Evolutionary conservation across 139 green algal species (phyloP).

Genomic region (Micractinium sp.): DNA sequence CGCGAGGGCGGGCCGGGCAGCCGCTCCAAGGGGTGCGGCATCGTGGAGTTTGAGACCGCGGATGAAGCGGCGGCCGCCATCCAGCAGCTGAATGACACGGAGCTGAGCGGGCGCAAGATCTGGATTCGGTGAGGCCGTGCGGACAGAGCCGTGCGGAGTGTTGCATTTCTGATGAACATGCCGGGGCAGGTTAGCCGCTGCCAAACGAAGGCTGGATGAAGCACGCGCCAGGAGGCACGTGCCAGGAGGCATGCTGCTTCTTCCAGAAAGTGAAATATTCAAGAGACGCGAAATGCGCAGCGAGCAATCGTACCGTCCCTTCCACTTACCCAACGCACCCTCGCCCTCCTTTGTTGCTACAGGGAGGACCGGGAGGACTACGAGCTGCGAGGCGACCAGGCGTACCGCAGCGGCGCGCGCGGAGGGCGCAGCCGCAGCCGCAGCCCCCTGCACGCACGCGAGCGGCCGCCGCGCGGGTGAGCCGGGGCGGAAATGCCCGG

Average conservation of each 20-base stretch:
- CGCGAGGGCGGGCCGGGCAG: constrained; percentile 30
- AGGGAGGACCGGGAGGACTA: constrained; percentile 50
- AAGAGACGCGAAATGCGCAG: too few species aligned
- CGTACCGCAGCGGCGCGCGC: neutral
- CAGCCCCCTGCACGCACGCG: neutral
- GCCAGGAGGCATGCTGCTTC: too few species aligned
- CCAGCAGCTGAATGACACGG: constrained; percentile 62
- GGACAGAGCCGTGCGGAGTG: neutral
- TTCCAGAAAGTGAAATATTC: too few species aligned
- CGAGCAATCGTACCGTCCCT: too few species aligned
- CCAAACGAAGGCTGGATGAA: neutral
- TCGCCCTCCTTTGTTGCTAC: neutral
- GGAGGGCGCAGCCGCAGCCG: constrained; percentile 1
- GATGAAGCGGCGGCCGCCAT: constrained; percentile 75
- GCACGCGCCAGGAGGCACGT: too few species aligned
- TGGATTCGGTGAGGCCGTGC: constrained; percentile 6
- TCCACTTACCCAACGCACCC: too few species aligned
- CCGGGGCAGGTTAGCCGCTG: neutral
- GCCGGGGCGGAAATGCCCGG: neutral
- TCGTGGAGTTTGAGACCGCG: constrained; percentile 82
- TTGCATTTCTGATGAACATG: neutral
- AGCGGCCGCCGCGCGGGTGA: neutral
- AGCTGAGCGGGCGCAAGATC: constrained; percentile 51
- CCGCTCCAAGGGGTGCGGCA: constrained; percentile 52
- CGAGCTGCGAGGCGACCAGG: constrained; percentile 22